Evolutionary conservation across 2,329 filamentous ascomycete species (phyloP).

Genomic region (Helicocarpus griseus): DNA sequence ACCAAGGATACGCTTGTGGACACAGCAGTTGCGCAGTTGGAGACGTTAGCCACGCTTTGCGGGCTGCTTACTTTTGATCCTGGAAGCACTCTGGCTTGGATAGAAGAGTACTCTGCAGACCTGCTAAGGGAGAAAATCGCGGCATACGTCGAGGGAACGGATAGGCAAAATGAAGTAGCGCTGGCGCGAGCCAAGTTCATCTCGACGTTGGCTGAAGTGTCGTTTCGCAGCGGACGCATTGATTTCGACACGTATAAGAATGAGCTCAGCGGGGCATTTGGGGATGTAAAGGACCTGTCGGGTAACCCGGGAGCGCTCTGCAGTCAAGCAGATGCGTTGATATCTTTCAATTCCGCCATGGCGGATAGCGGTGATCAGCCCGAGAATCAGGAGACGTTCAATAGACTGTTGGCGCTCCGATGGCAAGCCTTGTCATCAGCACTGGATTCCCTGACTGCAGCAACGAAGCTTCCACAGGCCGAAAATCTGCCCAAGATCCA

Average conservation of each 20-base stretch:
- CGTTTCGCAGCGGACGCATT: slow-evolving; percentile 44
- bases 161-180: slow-evolving; percentile 41
- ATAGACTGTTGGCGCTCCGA: slow-evolving; percentile 25
- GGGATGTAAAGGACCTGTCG: slow-evolving; percentile 30
- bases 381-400: slow-evolving; percentile 21
- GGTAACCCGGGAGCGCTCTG: slow-evolving; percentile 41
- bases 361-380: slow-evolving; percentile 24
- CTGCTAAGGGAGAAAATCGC: slow-evolving; percentile 46
- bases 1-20: slow-evolving; percentile 57
- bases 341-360: slow-evolving; percentile 43
- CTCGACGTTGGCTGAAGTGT: slow-evolving; percentile 46
- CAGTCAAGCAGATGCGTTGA: slow-evolving; percentile 48
- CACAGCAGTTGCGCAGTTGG: slow-evolving; percentile 56
- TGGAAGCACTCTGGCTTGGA: slow-evolving; percentile 42
- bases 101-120: slow-evolving; percentile 46
- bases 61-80: slow-evolving; percentile 37
- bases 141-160: slow-evolving; percentile 38
- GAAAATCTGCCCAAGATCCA: slow-evolving; percentile 46
- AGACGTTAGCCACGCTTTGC: slow-evolving; percentile 43
- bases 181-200: slow-evolving; percentile 49
- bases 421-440: slow-evolving; percentile 48
- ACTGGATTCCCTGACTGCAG: slow-evolving; percentile 40
- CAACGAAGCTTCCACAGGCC: slow-evolving; percentile 41
- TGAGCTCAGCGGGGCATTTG: slow-evolving; percentile 33
- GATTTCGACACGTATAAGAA: slow-evolving; percentile 45